Conservation (phyloP, 768 basidiomycete genomes). For the Lentinus brumalis region DNA sequence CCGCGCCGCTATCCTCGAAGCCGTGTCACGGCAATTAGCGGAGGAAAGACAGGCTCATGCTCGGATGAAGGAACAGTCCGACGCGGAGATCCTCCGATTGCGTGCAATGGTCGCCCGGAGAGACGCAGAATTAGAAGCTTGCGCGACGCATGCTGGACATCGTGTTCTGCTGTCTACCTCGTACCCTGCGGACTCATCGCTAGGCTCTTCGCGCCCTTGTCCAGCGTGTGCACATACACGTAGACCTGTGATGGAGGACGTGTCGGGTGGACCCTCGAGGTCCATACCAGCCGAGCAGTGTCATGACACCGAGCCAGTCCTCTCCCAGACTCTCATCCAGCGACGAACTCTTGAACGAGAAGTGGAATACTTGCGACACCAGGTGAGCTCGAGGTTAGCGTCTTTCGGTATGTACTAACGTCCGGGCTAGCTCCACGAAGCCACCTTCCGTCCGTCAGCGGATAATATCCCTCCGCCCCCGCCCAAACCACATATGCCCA, state of each 20-base stretch:
- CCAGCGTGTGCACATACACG: not conserved
- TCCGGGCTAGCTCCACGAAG: not conserved
- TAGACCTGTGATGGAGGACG: not conserved
- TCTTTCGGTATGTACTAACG: not conserved
- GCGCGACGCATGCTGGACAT: slow-evolving; percentile 22
- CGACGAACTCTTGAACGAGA: slow-evolving; percentile 16
- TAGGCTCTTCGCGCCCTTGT: not conserved
- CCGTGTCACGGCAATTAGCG: slow-evolving; percentile 45
- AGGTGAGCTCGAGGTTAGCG: not conserved
- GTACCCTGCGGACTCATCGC: not conserved
- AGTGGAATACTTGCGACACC: slow-evolving; percentile 4
- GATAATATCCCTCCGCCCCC: no score
- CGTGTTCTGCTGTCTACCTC: not conserved
- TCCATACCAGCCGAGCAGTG: no score
- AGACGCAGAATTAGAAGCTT: slow-evolving; percentile 55
- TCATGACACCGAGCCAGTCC: not conserved
- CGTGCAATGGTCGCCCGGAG: slow-evolving; percentile 57
- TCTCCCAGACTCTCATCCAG: slow-evolving; percentile 1
- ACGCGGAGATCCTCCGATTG: slow-evolving; percentile 45
- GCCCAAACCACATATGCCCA: not conserved
- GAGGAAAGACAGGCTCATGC: slow-evolving; percentile 46
- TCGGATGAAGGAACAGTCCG: slow-evolving; percentile 41
- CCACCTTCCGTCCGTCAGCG: not conserved
- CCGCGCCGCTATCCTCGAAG: slow-evolving; percentile 39
- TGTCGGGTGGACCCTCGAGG: not conserved